Percentiles rank a stretch among this genome's conserved stretches.
Evolutionary conservation across 164 flowering plant species (phyloP).

Genomic region (Taxillus chinensis): DNA sequence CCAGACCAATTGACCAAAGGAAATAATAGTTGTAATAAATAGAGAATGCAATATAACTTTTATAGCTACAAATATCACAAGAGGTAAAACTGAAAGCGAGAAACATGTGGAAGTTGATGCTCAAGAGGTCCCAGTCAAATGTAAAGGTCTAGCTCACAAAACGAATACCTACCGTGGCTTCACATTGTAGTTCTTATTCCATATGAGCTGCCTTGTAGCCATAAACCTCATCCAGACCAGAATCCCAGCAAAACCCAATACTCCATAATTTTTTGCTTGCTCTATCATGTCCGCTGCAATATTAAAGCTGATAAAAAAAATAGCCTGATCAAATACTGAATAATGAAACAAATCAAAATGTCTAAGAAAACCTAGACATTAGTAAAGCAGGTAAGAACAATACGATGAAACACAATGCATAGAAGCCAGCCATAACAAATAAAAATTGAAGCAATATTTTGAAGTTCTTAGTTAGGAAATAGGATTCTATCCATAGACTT

Average conservation of each 20-base stretch:
- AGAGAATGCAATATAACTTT: too few relatives aligned
- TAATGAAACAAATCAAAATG: not conserved
- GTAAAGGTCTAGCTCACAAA: not conserved
- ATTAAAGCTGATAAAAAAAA: conserved; percentile 58
- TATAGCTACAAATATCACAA: too few relatives aligned
- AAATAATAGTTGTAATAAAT: not conserved
- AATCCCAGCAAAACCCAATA: conserved; percentile 85
- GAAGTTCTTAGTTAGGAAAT: not conserved
- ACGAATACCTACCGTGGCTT: conserved; percentile 95
- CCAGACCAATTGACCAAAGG: not conserved
- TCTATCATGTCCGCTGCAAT: conserved; percentile 87
- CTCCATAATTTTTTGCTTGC: conserved; percentile 66
- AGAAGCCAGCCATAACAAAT: not conserved
- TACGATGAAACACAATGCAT: not conserved
- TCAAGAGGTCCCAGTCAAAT: not conserved
- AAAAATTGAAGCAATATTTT: not conserved
- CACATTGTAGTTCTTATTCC: conserved; percentile 98
- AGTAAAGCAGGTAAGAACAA: not conserved
- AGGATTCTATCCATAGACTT: not conserved
- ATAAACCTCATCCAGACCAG: conserved; percentile 99
- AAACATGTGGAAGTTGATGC: too few relatives aligned
- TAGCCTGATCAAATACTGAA: not conserved
- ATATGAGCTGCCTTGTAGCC: conserved; percentile 95
- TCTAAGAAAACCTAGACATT: not conserved
- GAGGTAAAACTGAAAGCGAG: too few relatives aligned